A percentile compares a stretch with the other conserved stretches of the same genome.
Evolutionary conservation across 192 early-diverging fungal species (phyloP).

Genomic region (Coemansia erecta): DNA sequence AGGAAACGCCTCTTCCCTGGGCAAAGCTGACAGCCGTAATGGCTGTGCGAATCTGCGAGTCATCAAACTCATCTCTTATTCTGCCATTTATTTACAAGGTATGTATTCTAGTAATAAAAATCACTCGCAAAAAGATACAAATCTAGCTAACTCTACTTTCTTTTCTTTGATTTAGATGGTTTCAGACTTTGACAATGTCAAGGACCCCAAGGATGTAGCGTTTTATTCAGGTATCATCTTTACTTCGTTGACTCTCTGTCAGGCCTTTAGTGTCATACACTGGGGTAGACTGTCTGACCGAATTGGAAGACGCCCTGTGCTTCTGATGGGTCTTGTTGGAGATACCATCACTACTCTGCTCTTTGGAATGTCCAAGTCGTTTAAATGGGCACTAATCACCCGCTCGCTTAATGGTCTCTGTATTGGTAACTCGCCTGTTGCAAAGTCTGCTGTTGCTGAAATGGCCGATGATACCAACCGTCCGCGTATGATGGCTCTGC

Average conservation of each 20-base stretch:
- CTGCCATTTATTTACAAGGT: slow-evolving; percentile 77
- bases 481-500: slow-evolving; percentile 69
- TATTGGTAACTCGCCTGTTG: slow-evolving; percentile 76
- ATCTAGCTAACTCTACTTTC: not conserved
- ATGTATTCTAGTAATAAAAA: too few species aligned
- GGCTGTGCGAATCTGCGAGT: slow-evolving; percentile 57
- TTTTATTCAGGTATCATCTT: slow-evolving; percentile 65
- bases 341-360: slow-evolving; percentile 64
- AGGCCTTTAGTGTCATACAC: slow-evolving; percentile 56
- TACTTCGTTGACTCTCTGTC: slow-evolving; percentile 54
- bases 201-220: slow-evolving; percentile 74
- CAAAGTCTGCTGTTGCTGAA: slow-evolving; percentile 81
- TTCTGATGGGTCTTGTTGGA: slow-evolving; percentile 77
- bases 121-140: too few species aligned
- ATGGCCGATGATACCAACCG: slow-evolving; percentile 82
- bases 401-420: slow-evolving; percentile 67
- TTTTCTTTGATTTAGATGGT: slow-evolving; percentile 51
- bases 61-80: slow-evolving; percentile 66
- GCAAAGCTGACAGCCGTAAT: slow-evolving; percentile 22
- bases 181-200: slow-evolving; percentile 66
- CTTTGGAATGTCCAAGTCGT: slow-evolving; percentile 69
- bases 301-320: slow-evolving; percentile 75
- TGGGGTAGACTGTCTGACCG: slow-evolving; percentile 78
- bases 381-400: slow-evolving; percentile 59
- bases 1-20: slow-evolving; percentile 42